Evolutionary conservation across 2,329 filamentous ascomycete species (phyloP), one percentile per base, ranked within the genome.

Genomic region (Sclerotinia trifoliorum): DNA sequence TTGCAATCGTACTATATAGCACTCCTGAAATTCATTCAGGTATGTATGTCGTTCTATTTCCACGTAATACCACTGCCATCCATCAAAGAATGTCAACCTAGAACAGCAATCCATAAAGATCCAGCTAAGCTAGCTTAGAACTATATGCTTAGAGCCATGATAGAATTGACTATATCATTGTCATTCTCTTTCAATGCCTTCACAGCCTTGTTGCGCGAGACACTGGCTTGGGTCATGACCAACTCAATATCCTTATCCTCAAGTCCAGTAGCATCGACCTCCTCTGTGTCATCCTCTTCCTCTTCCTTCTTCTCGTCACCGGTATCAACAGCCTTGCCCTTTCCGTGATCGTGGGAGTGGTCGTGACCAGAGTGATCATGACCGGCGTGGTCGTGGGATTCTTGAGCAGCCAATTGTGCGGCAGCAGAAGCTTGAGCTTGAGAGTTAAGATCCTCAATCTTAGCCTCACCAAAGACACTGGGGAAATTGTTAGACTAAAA

Each of bases 161-260:
- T 99, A 77, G 95, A 97, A 87, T 99, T 99, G 86, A 99, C 95
- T 84, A 99, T 99, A 80, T 99, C 95, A 79, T 98, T 97, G 84
- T 98, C 94, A 80, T 99, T 99, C 86, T 98, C 95, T 86, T 93
- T 94, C 79, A 99, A 87, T 68, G 96, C 95, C 85, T 98, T 99
- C 85, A 99, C 88, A 71, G 95, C 95, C 89, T 98, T 98, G 85
- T 96, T 97, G 81, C 95, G 88, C 77, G 93, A 97, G 77, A 99
- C 96, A 78, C 86, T 95, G 77, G 95, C 95, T 84, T 99, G 94
- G 76, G 92, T 93, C 93, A 98, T 97, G 81, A 99, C 95, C 69
- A 99, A 88, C 83, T 99, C 95, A 78, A 99, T 99, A 81, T 99
- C 96, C 89, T 99, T 99, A 80, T 94, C 91, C 86, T 99, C 95